Evolutionary conservation across 1,284 basidiomycete genomes (phyloP).

Genomic region (Melampsora larici-populina): DNA sequence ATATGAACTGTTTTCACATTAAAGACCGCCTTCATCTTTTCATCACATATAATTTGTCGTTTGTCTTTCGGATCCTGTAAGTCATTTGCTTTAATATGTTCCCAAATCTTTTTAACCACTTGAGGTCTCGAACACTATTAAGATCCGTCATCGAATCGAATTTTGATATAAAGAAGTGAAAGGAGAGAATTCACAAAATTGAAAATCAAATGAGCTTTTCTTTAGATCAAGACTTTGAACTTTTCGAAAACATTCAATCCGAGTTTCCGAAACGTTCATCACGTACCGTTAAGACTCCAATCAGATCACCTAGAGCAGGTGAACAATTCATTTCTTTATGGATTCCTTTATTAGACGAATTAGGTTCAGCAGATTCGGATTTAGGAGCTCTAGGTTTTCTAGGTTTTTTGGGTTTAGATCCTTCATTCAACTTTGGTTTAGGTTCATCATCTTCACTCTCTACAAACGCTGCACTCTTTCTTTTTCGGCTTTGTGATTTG

Average conservation of each 20-base stretch:
- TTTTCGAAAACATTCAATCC: no score
- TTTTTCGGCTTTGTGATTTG: constrained; percentile 5
- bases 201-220: no score
- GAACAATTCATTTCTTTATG: constrained; percentile 38
- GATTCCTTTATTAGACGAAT: constrained; percentile 5
- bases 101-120: constrained; percentile 80
- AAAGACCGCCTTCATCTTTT: constrained; percentile 66
- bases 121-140: constrained; percentile 78
- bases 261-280: not conserved
- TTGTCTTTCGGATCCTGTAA: constrained; percentile 76
- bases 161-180: no score
- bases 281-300: constrained; percentile 34
- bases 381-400: constrained; percentile 1
- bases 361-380: constrained; percentile 6
- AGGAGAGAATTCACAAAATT: no score
- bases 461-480: constrained; percentile 25
- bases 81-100: constrained; percentile 71
- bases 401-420: constrained; percentile 8
- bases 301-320: constrained; percentile 12
- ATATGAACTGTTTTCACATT: constrained; percentile 73
- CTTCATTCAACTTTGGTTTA: not conserved
- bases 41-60: constrained; percentile 76
- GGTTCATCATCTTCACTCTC: constrained; percentile 28
- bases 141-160: no score
- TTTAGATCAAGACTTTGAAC: no score